Conservation (phyloP, 2,329 filamentous ascomycete species). For the Exophiala viscosa region DNA sequence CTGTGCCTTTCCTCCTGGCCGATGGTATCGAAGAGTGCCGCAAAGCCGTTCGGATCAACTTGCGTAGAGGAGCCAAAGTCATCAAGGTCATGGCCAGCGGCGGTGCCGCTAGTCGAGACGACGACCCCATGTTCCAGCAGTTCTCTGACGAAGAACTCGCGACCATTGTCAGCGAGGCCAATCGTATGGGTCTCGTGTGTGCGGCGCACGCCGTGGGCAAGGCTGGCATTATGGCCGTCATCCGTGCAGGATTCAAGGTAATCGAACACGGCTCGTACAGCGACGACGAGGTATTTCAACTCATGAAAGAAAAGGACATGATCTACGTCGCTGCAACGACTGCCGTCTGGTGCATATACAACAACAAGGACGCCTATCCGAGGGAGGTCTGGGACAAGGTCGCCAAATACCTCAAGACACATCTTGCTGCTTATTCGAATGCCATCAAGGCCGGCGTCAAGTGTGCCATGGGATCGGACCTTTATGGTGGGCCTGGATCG, state of each 20-base stretch:
- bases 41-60: conserved; percentile 40
- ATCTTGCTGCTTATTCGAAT: conserved; percentile 38
- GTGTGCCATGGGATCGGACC: conserved; percentile 49
- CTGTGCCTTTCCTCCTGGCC: conserved; percentile 35
- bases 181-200: conserved; percentile 37
- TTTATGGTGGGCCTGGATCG: conserved; percentile 7
- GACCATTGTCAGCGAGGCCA: conserved; percentile 44
- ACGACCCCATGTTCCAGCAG: conserved; percentile 42
- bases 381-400: conserved; percentile 37
- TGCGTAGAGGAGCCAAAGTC: conserved; percentile 46
- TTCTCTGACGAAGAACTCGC: conserved; percentile 44
- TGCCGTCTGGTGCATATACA: conserved; percentile 39
- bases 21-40: conserved; percentile 48
- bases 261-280: conserved; percentile 49
- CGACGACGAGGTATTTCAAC: conserved; percentile 42
- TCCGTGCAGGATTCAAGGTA: conserved; percentile 42
- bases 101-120: conserved; percentile 41
- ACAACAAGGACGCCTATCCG: conserved; percentile 31
- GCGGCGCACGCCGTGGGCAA: conserved; percentile 47
- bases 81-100: conserved; percentile 48
- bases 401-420: conserved; percentile 34
- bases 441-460: conserved; percentile 44
- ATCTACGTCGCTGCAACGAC: conserved; percentile 44
- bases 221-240: conserved; percentile 44
- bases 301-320: conserved; percentile 46